Conservation (phyloP, 345 rosid genomes). For the Schrenkiella parvula region DNA sequence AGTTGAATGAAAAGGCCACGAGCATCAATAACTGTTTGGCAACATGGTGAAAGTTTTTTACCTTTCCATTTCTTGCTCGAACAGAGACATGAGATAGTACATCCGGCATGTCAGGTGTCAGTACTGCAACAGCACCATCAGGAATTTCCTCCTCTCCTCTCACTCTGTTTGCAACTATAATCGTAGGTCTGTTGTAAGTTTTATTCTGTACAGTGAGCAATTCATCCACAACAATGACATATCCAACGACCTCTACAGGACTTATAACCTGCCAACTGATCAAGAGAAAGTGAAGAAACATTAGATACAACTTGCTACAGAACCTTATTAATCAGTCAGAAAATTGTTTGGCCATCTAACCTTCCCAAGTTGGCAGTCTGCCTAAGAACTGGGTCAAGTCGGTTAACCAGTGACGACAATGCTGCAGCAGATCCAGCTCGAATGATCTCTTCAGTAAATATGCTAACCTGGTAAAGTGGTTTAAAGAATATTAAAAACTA, state of each 20-base stretch:
- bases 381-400: slow-evolving; percentile 95
- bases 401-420: slow-evolving; percentile 75
- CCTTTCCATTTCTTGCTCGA: slow-evolving; percentile 98
- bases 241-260: slow-evolving; percentile 86
- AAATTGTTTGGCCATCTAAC: slow-evolving; percentile 38
- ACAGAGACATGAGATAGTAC: slow-evolving; percentile 99
- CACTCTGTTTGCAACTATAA: slow-evolving; percentile 85
- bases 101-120: slow-evolving; percentile 99
- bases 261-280: slow-evolving; percentile 99
- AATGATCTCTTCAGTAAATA: slow-evolving; percentile 93
- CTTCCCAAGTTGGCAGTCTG: slow-evolving; percentile 93
- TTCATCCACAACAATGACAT: slow-evolving; percentile 77
- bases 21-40: slow-evolving; percentile 7
- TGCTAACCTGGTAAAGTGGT: slow-evolving; percentile 52
- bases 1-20: slow-evolving; percentile 14
- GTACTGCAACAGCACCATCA: slow-evolving; percentile 91
- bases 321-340: not conserved
- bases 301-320: slow-evolving; percentile 20
- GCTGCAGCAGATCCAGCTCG: slow-evolving; percentile 99
- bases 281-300: slow-evolving; percentile 30
- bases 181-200: slow-evolving; percentile 70
- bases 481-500: not conserved
- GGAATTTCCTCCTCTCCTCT: slow-evolving; percentile 99
- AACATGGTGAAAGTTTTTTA: slow-evolving; percentile 27
- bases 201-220: slow-evolving; percentile 83